Conservation (phyloP, 2,329 filamentous ascomycete species). For the Beauveria caledonica region DNA sequence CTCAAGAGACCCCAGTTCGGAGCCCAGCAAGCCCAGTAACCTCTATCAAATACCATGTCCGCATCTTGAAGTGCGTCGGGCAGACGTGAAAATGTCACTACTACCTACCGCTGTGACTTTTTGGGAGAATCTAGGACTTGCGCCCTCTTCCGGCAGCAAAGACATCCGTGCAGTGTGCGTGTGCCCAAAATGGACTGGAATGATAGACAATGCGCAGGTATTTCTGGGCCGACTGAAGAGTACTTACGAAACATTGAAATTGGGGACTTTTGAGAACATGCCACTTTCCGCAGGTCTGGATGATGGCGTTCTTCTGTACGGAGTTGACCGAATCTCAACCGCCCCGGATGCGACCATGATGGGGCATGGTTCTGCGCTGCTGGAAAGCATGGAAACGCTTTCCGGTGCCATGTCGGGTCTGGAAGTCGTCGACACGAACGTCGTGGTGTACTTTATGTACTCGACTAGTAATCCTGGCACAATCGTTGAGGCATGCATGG, state of each 20-base stretch:
- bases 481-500: conserved; percentile 61
- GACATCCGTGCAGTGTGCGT: conserved; percentile 64
- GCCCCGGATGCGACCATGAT: conserved; percentile 33
- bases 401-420: conserved; percentile 37
- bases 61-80: conserved; percentile 63
- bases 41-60: conserved; percentile 59
- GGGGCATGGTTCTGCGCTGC: conserved; percentile 36
- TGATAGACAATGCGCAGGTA: conserved; percentile 49
- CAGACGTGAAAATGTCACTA: conserved; percentile 62
- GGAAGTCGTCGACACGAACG: conserved; percentile 43
- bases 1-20: conserved; percentile 32
- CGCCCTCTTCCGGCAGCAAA: conserved; percentile 62
- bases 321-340: conserved; percentile 37
- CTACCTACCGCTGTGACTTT: conserved; percentile 67
- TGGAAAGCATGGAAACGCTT: conserved; percentile 41
- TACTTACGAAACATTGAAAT: conserved; percentile 64
- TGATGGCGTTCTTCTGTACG: conserved; percentile 42
- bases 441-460: conserved; percentile 72
- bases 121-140: conserved; percentile 73
- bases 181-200: conserved; percentile 56
- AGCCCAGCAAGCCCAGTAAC: conserved; percentile 41
- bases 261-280: conserved; percentile 56
- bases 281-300: conserved; percentile 29
- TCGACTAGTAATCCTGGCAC: conserved; percentile 53
- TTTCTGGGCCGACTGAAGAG: conserved; percentile 63